Evolutionary conservation across 2,329 filamentous ascomycete species (phyloP).

Genomic region (Microdochium trichocladiopsis): DNA sequence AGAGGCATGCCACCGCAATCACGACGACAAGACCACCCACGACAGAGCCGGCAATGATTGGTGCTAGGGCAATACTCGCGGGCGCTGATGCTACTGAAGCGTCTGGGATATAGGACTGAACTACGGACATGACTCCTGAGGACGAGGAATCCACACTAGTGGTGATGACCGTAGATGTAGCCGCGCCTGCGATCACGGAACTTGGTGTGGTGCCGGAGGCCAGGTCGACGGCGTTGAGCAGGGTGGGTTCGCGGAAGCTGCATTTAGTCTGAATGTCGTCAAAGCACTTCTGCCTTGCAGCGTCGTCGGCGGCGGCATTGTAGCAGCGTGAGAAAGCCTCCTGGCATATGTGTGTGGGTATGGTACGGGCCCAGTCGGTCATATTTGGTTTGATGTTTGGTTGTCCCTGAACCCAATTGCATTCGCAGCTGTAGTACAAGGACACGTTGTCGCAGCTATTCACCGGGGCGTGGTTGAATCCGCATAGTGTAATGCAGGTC

Average conservation of each 20-base stretch:
- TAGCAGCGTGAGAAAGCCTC: not conserved
- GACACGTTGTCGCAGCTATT: not conserved
- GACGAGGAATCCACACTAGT: too few species aligned
- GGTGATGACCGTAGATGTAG: too few species aligned
- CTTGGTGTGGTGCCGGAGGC: not conserved
- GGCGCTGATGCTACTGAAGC: not conserved
- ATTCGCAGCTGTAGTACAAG: not conserved
- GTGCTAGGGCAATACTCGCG: not conserved
- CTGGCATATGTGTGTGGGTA: not conserved
- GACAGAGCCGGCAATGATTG: not conserved
- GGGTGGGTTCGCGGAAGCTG: not conserved
- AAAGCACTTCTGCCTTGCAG: not conserved
- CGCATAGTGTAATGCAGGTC: not conserved
- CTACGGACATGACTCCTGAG: too few species aligned
- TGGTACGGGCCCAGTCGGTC: not conserved
- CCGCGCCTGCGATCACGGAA: not conserved
- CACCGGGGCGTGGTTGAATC: not conserved
- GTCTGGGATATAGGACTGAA: not conserved
- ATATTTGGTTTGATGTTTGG: not conserved
- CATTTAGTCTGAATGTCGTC: not conserved
- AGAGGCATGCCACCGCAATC: not conserved
- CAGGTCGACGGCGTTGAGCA: not conserved
- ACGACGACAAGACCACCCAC: not conserved
- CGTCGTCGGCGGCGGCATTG: not conserved
- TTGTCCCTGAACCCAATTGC: not conserved